Evolutionary conservation across 148 eudicot species (phyloP).

Genomic region (Heliamphora exappendiculata): DNA sequence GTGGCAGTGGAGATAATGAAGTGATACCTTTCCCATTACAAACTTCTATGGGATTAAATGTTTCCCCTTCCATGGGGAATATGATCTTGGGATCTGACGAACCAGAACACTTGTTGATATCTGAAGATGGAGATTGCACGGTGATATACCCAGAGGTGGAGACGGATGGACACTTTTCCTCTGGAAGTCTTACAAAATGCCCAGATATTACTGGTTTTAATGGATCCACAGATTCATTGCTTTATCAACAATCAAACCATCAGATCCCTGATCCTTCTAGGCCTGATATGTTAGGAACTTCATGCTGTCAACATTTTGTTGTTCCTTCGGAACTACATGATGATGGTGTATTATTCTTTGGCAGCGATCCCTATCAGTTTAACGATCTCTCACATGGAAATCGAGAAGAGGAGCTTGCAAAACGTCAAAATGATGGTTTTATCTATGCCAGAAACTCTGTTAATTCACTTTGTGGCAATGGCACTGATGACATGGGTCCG

Average conservation of each 20-base stretch:
- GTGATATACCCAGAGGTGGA: constrained; percentile 22
- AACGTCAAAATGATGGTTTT: constrained; percentile 28
- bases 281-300: constrained; percentile 28
- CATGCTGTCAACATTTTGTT: constrained; percentile 29
- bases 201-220: constrained; percentile 22
- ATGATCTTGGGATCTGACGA: constrained; percentile 21
- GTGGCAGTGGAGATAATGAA: constrained; percentile 27
- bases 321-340: constrained; percentile 24
- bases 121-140: constrained; percentile 29
- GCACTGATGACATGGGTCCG: constrained; percentile 16
- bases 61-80: constrained; percentile 19
- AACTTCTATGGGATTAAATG: constrained; percentile 16
- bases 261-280: constrained; percentile 34
- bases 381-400: constrained; percentile 26
- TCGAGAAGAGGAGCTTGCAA: constrained; percentile 30
- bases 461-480: constrained; percentile 22
- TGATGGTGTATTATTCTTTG: constrained; percentile 21
- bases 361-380: constrained; percentile 23
- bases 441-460: constrained; percentile 20
- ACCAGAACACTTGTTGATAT: constrained; percentile 14
- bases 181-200: constrained; percentile 23
- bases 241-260: constrained; percentile 32
- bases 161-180: constrained; percentile 17
- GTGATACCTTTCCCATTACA: constrained; percentile 25
- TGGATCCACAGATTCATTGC: constrained; percentile 31